Percentiles rank a stretch among this genome's conserved stretches.
These are phyloP conservation scores for Fonsecaea nubica DNA, from an alignment of 2,329 filamentous ascomycete genomes.

Conservation along the genomic window DNA sequence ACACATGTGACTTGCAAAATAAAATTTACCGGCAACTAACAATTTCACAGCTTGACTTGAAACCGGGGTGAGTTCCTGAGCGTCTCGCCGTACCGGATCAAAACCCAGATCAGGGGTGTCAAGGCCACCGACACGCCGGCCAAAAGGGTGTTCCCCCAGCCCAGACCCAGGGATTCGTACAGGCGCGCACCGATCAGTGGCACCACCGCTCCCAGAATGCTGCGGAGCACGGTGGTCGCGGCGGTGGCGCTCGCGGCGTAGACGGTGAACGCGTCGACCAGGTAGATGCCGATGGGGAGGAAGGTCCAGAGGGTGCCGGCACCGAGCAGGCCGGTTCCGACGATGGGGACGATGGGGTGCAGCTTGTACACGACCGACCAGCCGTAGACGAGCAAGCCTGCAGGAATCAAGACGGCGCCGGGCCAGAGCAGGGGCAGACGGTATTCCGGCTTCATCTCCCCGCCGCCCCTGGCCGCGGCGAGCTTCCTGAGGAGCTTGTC, in stretches of 20 bases:
- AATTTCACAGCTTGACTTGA: not conserved
- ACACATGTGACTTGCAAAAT: too few species aligned
- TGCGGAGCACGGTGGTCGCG: slow-evolving; percentile 62
- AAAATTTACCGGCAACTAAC: not conserved
- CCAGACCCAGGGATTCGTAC: slow-evolving; percentile 55
- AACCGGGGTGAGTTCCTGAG: not conserved
- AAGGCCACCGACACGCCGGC: slow-evolving; percentile 60
- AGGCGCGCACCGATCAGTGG: slow-evolving; percentile 65
- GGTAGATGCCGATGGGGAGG: slow-evolving; percentile 58
- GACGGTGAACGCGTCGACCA: slow-evolving; percentile 61
- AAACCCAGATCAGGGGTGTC: slow-evolving; percentile 53
- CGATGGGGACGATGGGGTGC: slow-evolving; percentile 62
- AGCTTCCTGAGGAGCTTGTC: not conserved
- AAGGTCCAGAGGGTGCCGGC: slow-evolving; percentile 49
- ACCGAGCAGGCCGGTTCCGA: slow-evolving; percentile 59
- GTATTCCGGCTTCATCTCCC: slow-evolving; percentile 54
- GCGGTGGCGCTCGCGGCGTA: slow-evolving; percentile 59
- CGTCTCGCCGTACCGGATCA: slow-evolving; percentile 52
- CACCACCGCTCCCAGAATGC: slow-evolving; percentile 63
- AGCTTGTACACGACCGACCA: slow-evolving; percentile 58
- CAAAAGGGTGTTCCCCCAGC: slow-evolving; percentile 62
- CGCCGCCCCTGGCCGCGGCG: slow-evolving; percentile 51
- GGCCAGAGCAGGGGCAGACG: slow-evolving; percentile 63
- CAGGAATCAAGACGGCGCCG: slow-evolving; percentile 60
- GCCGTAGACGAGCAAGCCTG: slow-evolving; percentile 64